Conservation (phyloP, 2,329 filamentous ascomycete species). For the Fusarium sp. region DNA sequence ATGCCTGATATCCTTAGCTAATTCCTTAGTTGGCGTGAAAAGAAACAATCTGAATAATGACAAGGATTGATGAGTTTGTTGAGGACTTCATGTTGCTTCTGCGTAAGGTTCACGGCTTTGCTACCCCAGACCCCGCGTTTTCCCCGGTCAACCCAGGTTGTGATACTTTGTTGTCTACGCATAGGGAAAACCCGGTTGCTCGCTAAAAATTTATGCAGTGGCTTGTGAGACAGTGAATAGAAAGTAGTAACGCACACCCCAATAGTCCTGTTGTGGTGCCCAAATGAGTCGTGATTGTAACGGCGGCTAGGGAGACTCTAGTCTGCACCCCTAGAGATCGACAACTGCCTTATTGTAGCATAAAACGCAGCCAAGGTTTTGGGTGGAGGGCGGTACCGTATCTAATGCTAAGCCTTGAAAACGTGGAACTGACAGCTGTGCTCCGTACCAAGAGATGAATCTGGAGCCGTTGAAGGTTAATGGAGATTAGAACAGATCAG, state of each 20-base stretch:
- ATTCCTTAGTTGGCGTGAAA: not conserved
- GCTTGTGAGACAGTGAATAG: not conserved
- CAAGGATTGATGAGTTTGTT: not conserved
- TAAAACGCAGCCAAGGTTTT: constrained; percentile 5
- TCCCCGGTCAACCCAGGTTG: not conserved
- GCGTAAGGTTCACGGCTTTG: constrained; percentile 3
- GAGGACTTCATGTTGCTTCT: not conserved
- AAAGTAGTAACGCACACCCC: not conserved
- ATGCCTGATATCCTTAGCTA: not conserved
- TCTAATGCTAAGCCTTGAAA: not conserved
- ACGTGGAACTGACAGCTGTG: not conserved
- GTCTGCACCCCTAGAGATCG: not conserved
- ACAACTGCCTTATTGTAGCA: not conserved
- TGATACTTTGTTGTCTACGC: not conserved
- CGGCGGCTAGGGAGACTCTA: not conserved
- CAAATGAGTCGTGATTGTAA: not conserved
- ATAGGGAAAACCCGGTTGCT: not conserved
- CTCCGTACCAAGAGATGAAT: not conserved
- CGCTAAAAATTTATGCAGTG: not conserved
- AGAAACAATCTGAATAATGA: not conserved
- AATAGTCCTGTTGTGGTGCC: not conserved
- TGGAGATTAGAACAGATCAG: not conserved
- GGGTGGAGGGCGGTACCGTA: not conserved
- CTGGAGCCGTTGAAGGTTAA: not conserved
- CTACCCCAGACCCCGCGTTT: constrained; percentile 34